Evolutionary conservation across 176 grass and related monocot genomes (phyloP), one percentile per base, ranked within the genome.

Genomic region (Triticum urartu): DNA sequence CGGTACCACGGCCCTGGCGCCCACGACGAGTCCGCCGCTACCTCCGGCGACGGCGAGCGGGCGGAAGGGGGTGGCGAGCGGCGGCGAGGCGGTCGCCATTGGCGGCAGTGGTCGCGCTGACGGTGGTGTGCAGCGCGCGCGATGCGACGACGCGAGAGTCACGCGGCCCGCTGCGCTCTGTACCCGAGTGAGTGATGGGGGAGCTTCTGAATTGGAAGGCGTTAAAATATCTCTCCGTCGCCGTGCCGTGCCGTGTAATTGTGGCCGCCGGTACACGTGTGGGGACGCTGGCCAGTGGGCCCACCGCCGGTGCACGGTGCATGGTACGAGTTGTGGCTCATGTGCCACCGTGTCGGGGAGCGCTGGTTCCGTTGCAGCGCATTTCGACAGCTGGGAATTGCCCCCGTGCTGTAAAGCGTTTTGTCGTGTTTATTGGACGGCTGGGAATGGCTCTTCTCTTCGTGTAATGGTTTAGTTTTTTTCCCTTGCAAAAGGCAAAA

Each of bases 81-180:
- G 88, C 82, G 85, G 56, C 48, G 79, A 88, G 65, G 79, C 54
- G 68, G 75, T 92, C 54, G 86, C 93, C 93, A 92, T 95, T 70
- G 86, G 61, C 12, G 82, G 1, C 20, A 18, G 2, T 59, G 56
- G 56, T 76, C 50, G 50, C 50, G 5, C 50, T 54, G 50, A 54
- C 48, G 25, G 25, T 11, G 72, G 28, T 39, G 50, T 69, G 64
- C 45, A 68, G 64, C 18, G 66, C 20, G 72, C n/a, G 85, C 20
- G 88, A 34, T 28, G 77, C 59, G 68, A 28, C 63, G 74, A 77
- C 52, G 5, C 18, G 35, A 24, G 60, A 63, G 9, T 59, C 60
- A 63, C 39, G 52, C 9, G 21, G 59, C 60, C 64, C 43, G 40
- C 34, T 35, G 34, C 64, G 22, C 28, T 52, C 26, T 32, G 79